phyloP scores from a whole-genome alignment of 371 early-diverging fungal species.

The Conidiobolus incongruus region DNA sequence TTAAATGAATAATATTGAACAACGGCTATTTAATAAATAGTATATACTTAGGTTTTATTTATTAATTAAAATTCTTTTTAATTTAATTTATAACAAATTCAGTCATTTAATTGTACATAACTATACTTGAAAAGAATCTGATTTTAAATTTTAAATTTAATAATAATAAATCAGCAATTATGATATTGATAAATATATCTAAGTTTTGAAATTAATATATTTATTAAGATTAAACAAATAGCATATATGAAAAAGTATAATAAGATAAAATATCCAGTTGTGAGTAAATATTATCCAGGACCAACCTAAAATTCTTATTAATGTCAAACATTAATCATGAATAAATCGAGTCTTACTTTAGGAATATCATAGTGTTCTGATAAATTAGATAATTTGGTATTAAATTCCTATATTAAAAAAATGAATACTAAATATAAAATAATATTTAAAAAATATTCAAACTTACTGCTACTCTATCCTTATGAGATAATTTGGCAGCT shows the following conservation, averaged over 20 bases:
- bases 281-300: background rate
- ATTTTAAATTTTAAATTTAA: too few relatives aligned
- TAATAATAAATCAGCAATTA: too few relatives aligned
- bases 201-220: too few relatives aligned
- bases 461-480: slow-evolving; percentile 1
- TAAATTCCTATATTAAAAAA: background rate
- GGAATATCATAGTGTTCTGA: slow-evolving; percentile 1
- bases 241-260: background rate
- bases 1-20: too few relatives aligned
- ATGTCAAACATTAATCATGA: background rate
- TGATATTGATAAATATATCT: too few relatives aligned
- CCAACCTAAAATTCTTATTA: background rate
- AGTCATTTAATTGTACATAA: too few relatives aligned
- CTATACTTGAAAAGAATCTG: too few relatives aligned
- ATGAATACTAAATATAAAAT: background rate
- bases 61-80: too few relatives aligned
- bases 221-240: too few relatives aligned
- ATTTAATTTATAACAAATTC: too few relatives aligned
- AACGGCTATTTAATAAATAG: too few relatives aligned
- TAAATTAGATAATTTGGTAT: background rate
- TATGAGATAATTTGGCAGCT: background rate
- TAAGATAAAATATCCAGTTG: background rate
- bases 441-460: background rate
- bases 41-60: too few relatives aligned
- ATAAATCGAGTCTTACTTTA: background rate